Evolutionary conservation across 1,284 basidiomycete genomes (phyloP), one percentile per base, ranked within the genome.

Genomic region (Cutaneotrichosporon cavernicola): DNA sequence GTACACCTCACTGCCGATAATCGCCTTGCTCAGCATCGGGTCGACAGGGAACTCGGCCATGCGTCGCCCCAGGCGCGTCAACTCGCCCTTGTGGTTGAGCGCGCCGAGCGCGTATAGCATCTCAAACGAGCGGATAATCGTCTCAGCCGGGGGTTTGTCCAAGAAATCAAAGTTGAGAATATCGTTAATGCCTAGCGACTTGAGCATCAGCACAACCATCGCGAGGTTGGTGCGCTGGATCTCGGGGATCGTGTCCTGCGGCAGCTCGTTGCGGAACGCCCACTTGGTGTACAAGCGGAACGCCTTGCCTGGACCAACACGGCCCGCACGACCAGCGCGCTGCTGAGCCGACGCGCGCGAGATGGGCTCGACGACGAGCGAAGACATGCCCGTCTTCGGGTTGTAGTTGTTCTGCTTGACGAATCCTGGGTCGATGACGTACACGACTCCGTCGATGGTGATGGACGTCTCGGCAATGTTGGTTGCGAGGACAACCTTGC

Each of bases 1-100:
- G 81, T 93, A 97, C 68, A 89, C 86, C 78, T 98, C 97, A 73
- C 91, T 95, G 46, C 92, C 91, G 66, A 99, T 92, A 75, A 99
- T 97, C 2, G 91, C 88, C 80, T 98, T 98, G 49, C 90, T 92
- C 71, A 99, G 83, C 90, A 97, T 97, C 3, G 97, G 97, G 74
- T 99, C 97, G 46, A 98, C 92, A 6, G 96, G 96, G 81, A 99
- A 99, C 78, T 99, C 97, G 5, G 96, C 96, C 97, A 99, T 99
- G 56, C 94, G 84, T 62, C 97, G 85, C 1, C 97, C 97, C 30
- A 99, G 85, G 76, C 97, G 94, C 13, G 97, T 99, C 68, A 99
- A 81, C 79, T 99, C 95, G 14, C 97, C 97, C 65, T 90, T 85
- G 78, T 99, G 95, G 78, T 99, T 98, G 69, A 99, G 83, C 0